These are phyloP conservation scores for Rhodotorula graminis DNA, from an alignment of 768 basidiomycete species.

Conservation along the genomic window DNA sequence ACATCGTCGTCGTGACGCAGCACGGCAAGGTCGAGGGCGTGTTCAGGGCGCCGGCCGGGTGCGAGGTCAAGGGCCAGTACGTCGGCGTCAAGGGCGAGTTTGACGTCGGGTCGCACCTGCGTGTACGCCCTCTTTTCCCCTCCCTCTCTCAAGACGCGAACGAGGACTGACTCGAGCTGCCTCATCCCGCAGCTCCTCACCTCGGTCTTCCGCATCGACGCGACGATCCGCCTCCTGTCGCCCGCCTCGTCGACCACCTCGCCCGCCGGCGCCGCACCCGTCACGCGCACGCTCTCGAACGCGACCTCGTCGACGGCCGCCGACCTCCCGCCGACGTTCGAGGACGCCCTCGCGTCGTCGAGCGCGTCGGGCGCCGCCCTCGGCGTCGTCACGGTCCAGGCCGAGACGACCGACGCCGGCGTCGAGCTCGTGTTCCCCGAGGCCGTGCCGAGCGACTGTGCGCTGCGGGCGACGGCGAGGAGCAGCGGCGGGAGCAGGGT, in stretches of 20 bases:
- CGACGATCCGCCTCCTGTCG: background rate
- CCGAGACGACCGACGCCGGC: constrained; percentile 7
- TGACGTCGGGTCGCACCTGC: background rate
- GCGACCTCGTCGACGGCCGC: background rate
- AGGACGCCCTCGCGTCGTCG: background rate
- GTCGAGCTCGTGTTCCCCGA: constrained; percentile 1
- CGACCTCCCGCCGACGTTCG: background rate
- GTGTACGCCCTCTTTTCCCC: background rate
- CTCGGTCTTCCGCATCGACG: constrained; percentile 17
- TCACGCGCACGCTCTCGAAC: background rate
- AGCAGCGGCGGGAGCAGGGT: background rate
- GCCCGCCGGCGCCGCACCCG: background rate
- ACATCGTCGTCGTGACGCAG: background rate
- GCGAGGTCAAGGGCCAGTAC: background rate
- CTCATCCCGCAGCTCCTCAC: background rate
- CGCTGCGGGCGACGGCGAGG: background rate
- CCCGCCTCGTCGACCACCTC: background rate
- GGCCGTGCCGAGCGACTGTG: background rate
- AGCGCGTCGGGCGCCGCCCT: background rate
- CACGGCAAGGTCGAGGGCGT: constrained; percentile 3
- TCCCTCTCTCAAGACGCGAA: too few species aligned
- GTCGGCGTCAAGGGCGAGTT: background rate
- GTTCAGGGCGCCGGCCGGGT: constrained; percentile 3
- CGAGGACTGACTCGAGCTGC: too few species aligned
- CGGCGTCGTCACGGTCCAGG: background rate